These are phyloP conservation scores for Atkinsonella texensis DNA, from an alignment of 2,329 filamentous ascomycete genomes.

Conservation along the genomic window DNA sequence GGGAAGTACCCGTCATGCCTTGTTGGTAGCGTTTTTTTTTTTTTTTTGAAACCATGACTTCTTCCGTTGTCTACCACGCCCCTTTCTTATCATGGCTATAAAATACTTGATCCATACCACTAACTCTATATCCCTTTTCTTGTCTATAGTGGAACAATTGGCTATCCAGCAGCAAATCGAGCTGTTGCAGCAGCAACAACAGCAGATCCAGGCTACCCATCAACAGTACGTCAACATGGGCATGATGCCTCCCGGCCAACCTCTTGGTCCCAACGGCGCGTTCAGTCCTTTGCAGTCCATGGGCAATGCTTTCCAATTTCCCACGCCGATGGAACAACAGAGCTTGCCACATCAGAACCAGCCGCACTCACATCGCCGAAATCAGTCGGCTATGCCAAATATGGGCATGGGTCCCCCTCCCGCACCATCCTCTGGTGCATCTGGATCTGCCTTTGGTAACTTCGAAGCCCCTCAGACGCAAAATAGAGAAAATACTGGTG, in stretches of 20 bases:
- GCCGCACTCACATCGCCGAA: constrained; percentile 82
- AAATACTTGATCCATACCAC: background rate
- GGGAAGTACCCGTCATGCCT: background rate
- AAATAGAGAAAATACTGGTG: constrained; percentile 28
- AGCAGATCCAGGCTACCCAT: constrained; percentile 91
- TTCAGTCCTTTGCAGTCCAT: constrained; percentile 76
- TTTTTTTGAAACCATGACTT: background rate
- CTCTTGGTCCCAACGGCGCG: constrained; percentile 53
- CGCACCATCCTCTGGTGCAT: constrained; percentile 82
- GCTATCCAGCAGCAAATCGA: constrained; percentile 98
- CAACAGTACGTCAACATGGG: constrained; percentile 98
- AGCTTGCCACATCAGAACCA: constrained; percentile 69
- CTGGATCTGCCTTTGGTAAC: constrained; percentile 67
- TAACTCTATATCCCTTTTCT: constrained; percentile 5
- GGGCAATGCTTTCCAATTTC: constrained; percentile 81
- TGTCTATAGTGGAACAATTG: constrained; percentile 74
- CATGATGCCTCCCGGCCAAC: constrained; percentile 77
- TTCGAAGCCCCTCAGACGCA: constrained; percentile 47
- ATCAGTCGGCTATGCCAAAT: constrained; percentile 91
- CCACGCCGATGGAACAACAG: constrained; percentile 62
- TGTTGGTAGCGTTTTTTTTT: background rate
- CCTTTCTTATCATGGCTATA: too few species aligned
- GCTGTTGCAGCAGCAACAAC: constrained; percentile 91
- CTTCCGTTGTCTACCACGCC: too few species aligned
- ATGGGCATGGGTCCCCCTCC: constrained; percentile 82